Conservation (phyloP, 306 rosid species). For the Rubus parviflorus region DNA sequence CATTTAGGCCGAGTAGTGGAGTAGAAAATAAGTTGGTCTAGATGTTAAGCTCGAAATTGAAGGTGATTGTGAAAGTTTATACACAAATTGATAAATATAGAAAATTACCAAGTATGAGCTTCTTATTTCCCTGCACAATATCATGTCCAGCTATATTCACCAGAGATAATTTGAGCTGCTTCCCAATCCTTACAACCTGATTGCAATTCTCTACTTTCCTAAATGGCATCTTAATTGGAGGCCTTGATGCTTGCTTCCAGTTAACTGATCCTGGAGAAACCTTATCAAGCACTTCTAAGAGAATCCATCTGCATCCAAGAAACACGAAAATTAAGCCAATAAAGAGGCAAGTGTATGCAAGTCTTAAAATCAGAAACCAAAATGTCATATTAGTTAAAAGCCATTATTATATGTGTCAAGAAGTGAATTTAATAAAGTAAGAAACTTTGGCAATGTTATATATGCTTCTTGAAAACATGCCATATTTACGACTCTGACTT, state of each 20-base stretch:
- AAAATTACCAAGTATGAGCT: conserved; percentile 85
- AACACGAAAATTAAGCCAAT: conserved; percentile 19
- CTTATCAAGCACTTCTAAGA: conserved; percentile 87
- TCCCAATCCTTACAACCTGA: conserved; percentile 75
- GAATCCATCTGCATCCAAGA: conserved; percentile 66
- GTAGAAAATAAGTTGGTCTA: neutral
- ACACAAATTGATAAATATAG: neutral
- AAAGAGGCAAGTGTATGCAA: conserved; percentile 2
- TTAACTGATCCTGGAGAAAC: conserved; percentile 79
- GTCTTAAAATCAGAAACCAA: neutral
- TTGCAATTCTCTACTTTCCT: conserved; percentile 97
- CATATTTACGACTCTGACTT: neutral
- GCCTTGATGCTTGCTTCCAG: conserved; percentile 94
- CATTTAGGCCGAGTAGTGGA: neutral
- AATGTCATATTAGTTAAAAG: neutral
- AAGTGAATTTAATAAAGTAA: neutral
- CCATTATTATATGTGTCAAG: neutral
- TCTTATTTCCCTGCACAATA: conserved; percentile 98
- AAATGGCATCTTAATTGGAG: conserved; percentile 97
- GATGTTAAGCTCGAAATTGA: neutral
- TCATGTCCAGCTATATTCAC: conserved; percentile 93
- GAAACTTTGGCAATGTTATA: neutral
- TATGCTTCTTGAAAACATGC: neutral
- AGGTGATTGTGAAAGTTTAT: neutral
- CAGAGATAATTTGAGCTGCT: conserved; percentile 70